Base-by-base conservation (phyloP, 78 protist species). In the Chrysochromulina tobinii region DNA sequence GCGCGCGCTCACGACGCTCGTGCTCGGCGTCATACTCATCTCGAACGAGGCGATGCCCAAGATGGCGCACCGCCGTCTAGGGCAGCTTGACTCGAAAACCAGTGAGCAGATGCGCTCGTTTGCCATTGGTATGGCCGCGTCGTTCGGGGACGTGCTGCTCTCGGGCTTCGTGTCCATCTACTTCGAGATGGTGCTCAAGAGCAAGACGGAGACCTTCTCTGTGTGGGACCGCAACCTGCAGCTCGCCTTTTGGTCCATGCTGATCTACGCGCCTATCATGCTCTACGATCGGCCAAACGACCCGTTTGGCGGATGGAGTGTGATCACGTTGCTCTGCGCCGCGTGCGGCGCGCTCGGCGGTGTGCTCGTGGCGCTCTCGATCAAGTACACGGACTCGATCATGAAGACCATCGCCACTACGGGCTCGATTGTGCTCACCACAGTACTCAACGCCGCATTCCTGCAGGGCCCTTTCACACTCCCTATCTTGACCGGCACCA, bases 371-470 rank as follows among this genome's bases (percentile, higher is more conserved):
- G 87, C 87, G 51, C 87, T 79, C 20, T 9, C 23, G 64, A 79
- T 79, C 38, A 75, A 75, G 83, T 27, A 69, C 51, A 57, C 83
- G 27, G 83, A 75, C 57, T 75, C 83, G 58, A 75, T 75, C 57
- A 50, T 75, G 83, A 75, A 75, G 83, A 75, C 83, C 59, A 75
- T 75, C 83, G 83, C 83, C 20, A 75, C 83, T 2, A 75, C 83
- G 54, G 83, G 83, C 57, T 27, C 83, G 58, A 75, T 75, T 57
- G 83, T 75, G 27, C 25, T 75, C 58, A 75, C 83, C 12, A 75
- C 83, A 57, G 25, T 75, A 3, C 83, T 75, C 12, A 75, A 75
- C 23, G 83, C 83, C 57, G 83, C 83, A 9, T 75, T 75, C 57
- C 54, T 75, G 51, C 12, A 50, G 7, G 83, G 83, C n/a, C 83